phyloP scores from a whole-genome alignment of 1,284 basidiomycete genomes.

The Leccinum subrobustum region DNA sequence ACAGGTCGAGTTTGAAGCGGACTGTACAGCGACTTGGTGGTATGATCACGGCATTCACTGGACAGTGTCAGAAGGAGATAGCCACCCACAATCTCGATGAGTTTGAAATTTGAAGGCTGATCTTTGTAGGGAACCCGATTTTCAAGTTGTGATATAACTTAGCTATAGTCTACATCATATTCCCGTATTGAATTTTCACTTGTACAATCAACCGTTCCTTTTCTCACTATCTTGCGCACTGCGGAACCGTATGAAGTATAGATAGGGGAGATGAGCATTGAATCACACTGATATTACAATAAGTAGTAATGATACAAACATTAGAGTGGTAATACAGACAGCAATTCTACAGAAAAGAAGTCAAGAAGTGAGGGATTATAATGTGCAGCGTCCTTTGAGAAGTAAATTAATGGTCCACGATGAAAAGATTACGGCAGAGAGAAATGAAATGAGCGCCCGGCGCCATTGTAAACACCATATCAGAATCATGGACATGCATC shows the following conservation, averaged over 20 bases:
- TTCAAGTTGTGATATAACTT: neutral
- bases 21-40: slow-evolving; percentile 11
- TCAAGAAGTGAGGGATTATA: neutral
- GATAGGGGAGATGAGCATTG: no score
- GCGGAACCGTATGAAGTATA: neutral
- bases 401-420: slow-evolving; percentile 4
- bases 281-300: neutral
- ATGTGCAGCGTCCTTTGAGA: slow-evolving; percentile 11
- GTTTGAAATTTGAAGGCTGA: neutral
- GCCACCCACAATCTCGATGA: neutral
- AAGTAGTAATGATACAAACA: slow-evolving; percentile 8
- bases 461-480: slow-evolving; percentile 1
- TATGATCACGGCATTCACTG: slow-evolving; percentile 12
- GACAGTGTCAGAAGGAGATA: slow-evolving; percentile 2
- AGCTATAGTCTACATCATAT: neutral
- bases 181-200: neutral
- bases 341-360: neutral
- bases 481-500: slow-evolving; percentile 10
- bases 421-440: slow-evolving; percentile 8
- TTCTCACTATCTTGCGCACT: neutral
- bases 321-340: neutral
- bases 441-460: slow-evolving; percentile 11
- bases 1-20: slow-evolving; percentile 14
- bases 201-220: neutral
- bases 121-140: neutral